Percentiles rank a stretch among this genome's conserved stretches.
Conservation (phyloP, 129 eudicot species). For the Helichrysum umbraculigerum region DNA sequence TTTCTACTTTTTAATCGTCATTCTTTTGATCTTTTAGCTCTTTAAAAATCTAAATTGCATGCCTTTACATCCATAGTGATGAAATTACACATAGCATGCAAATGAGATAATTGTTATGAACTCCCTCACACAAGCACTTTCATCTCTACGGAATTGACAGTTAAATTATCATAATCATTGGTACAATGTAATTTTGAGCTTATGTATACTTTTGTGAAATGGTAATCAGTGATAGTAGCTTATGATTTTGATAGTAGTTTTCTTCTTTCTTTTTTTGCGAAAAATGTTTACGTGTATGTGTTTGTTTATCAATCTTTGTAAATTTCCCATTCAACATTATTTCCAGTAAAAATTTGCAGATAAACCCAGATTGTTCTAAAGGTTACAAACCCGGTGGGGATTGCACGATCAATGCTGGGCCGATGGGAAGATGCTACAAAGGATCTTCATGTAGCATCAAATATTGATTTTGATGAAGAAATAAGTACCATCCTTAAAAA, state of each 20-base stretch:
- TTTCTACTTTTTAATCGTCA: background rate
- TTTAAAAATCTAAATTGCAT: background rate
- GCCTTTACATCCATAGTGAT: background rate
- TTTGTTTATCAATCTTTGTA: background rate
- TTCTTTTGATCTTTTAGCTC: background rate
- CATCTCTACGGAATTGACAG: background rate
- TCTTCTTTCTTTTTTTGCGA: background rate
- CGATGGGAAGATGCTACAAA: constrained; percentile 94
- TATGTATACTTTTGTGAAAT: background rate
- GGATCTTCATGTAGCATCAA: constrained; percentile 95
- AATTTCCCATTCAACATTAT: background rate
- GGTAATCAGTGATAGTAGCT: background rate
- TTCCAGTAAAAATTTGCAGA: constrained; percentile 37
- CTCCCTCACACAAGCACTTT: background rate
- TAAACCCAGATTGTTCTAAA: constrained; percentile 94
- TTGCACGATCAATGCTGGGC: constrained; percentile 90
- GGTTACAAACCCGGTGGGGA: constrained; percentile 95
- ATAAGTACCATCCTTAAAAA: constrained; percentile 78
- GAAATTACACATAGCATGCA: constrained; percentile 1
- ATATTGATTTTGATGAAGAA: constrained; percentile 91
- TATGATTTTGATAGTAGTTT: background rate
- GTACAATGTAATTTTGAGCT: background rate
- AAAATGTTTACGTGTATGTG: background rate
- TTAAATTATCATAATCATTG: background rate
- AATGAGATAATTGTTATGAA: background rate